Conservation (phyloP, 2,329 filamentous ascomycete species). For the Alternaria consortialis region DNA sequence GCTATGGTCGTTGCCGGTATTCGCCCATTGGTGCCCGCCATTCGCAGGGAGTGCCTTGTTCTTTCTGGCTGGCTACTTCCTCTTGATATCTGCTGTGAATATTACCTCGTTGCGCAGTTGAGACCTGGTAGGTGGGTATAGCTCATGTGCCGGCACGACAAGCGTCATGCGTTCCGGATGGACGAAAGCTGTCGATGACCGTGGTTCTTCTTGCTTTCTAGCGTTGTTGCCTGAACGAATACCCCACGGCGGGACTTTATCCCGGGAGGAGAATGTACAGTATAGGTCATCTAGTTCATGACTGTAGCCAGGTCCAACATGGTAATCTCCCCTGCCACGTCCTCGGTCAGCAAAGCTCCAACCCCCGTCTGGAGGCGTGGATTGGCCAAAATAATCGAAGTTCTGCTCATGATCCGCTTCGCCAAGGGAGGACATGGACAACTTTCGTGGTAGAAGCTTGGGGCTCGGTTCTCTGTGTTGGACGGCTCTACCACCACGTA, state of each 20-base stretch:
- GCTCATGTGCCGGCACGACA: background rate
- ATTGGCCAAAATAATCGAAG: background rate
- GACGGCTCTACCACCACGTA: background rate
- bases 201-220: background rate
- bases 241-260: background rate
- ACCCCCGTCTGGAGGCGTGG: background rate
- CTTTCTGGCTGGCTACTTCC: background rate
- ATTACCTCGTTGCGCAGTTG: background rate
- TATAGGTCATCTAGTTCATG: background rate
- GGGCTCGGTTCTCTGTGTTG: background rate
- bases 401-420: background rate
- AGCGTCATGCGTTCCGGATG: background rate
- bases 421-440: background rate
- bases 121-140: background rate
- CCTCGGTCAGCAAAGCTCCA: background rate
- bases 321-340: background rate
- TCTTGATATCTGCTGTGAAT: background rate
- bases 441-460: background rate
- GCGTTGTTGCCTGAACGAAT: background rate
- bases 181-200: background rate
- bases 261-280: background rate
- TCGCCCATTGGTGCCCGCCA: slow-evolving; percentile 10
- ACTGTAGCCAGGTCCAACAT: background rate
- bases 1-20: background rate
- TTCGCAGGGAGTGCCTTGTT: background rate